Base-by-base conservation (phyloP, 108 stramenopile genomes). In the Nannochloropsis oceanica region DNA sequence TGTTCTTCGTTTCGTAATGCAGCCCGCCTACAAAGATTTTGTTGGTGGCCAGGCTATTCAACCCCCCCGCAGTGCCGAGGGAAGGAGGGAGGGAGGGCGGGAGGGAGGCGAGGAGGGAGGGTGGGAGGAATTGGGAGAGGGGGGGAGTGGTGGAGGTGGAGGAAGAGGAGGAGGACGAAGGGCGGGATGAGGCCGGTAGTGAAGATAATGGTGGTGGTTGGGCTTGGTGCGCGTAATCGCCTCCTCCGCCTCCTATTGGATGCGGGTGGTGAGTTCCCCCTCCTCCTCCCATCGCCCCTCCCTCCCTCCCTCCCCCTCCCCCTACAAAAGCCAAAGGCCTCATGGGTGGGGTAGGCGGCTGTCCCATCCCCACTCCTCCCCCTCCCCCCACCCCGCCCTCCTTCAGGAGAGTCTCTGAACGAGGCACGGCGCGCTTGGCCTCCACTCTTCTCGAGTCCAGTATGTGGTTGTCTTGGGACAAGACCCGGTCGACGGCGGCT, bases 11-110 rank as follows among this genome's bases (percentile, higher is more conserved):
- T n/a, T 91, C 91, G 80, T 91, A 91, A 79, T 91, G 91, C 44
- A 91, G 86, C 5, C 91, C 91, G 13, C 91, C 91, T 10, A 91
- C 91, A 86, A 91, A 91, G 22, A 91, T 90, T 86, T 91, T 88
- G 43, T 73, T 18, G 26, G 44, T 22, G 83, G 13, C 46, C n/a
- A n/a, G n/a, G n/a, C n/a, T n/a, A n/a, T n/a, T n/a, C n/a, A n/a
- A n/a, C n/a, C n/a, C n/a, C n/a, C n/a, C n/a, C n/a, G n/a, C n/a
- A n/a, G n/a, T n/a, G n/a, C n/a, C n/a, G n/a, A n/a, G n/a, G n/a
- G n/a, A n/a, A n/a, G n/a, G n/a, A n/a, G n/a, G n/a, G n/a, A n/a
- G n/a, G n/a, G n/a, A n/a, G n/a, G n/a, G n/a, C 46, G 46, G 46
- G 46, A 12, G 13, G 46, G 46, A 50, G 46, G 46, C 46, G n/a